phyloP scores from a whole-genome alignment of 2,329 filamentous ascomycete species.

The Penicillium capsulatum region DNA sequence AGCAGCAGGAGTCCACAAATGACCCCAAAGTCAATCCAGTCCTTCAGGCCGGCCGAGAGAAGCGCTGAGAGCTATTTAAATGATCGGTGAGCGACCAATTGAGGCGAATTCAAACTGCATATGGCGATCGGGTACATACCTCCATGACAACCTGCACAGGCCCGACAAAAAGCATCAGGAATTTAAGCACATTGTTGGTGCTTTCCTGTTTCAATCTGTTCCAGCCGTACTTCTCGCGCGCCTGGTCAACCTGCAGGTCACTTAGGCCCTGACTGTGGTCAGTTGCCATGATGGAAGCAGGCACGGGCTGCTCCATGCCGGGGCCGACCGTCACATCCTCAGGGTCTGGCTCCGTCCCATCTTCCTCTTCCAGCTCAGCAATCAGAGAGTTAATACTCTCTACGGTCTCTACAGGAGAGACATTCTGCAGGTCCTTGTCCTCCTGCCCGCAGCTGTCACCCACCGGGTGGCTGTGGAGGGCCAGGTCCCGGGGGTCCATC shows the following conservation, averaged over 20 bases:
- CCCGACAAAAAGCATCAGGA: slow-evolving; percentile 75
- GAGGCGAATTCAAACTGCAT: neutral
- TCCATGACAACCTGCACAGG: slow-evolving; percentile 95
- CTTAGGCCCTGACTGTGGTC: slow-evolving; percentile 69
- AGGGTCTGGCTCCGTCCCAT: slow-evolving; percentile 63
- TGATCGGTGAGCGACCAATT: neutral
- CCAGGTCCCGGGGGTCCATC: neutral
- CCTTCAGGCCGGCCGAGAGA: slow-evolving; percentile 75
- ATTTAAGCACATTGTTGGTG: slow-evolving; percentile 79
- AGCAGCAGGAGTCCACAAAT: slow-evolving; percentile 79
- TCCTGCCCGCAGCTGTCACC: slow-evolving; percentile 3
- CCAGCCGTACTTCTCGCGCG: slow-evolving; percentile 65
- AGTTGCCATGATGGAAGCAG: slow-evolving; percentile 74
- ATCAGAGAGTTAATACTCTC: slow-evolving; percentile 84
- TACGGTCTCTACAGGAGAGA: slow-evolving; percentile 41
- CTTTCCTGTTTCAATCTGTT: slow-evolving; percentile 93
- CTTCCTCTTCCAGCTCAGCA: slow-evolving; percentile 78
- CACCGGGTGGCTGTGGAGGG: slow-evolving; percentile 2
- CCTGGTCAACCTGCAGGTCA: slow-evolving; percentile 58
- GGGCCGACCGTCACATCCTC: slow-evolving; percentile 54
- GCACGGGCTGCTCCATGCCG: slow-evolving; percentile 56
- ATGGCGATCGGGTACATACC: slow-evolving; percentile 48
- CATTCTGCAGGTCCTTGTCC: slow-evolving; percentile 1
- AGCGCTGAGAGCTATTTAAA: slow-evolving; percentile 62
- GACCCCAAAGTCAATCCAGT: slow-evolving; percentile 92